Conservation (phyloP, 768 basidiomycete genomes). For the Lenzites betulinus region DNA sequence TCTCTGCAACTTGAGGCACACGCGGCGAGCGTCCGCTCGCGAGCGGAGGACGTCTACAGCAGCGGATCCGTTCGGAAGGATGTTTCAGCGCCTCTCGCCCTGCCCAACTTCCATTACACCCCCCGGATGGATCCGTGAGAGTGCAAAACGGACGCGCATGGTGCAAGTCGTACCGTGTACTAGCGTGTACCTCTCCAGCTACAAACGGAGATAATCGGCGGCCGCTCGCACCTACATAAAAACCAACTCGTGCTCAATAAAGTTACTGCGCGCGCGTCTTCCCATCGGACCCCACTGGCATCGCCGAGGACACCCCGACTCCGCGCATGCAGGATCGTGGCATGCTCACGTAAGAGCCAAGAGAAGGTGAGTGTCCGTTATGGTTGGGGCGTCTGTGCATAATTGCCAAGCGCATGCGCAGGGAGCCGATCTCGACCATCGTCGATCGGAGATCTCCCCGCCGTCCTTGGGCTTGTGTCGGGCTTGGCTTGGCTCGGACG, state of each 20-base stretch:
- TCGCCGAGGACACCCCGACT: too few relatives aligned
- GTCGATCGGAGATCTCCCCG: constrained; percentile 10
- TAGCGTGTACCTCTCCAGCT: background rate
- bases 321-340: background rate
- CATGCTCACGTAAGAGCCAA: constrained; percentile 1
- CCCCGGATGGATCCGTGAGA: constrained; percentile 7
- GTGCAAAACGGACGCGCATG: background rate
- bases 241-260: background rate
- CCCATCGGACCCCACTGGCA: background rate
- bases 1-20: background rate
- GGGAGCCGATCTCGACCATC: background rate
- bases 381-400: constrained; percentile 1
- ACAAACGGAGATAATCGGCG: background rate
- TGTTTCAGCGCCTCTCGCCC: background rate
- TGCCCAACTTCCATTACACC: background rate
- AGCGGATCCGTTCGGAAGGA: constrained; percentile 11
- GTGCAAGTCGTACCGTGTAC: background rate
- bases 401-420: constrained; percentile 11
- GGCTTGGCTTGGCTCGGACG: constrained; percentile 7
- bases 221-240: background rate
- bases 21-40: background rate
- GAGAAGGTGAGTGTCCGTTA: background rate
- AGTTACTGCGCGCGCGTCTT: background rate
- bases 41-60: constrained; percentile 1
- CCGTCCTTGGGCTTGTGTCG: background rate